Evolutionary conservation across 2,329 filamentous ascomycete species (phyloP), one percentile per base, ranked within the genome.

Genomic region (Gnomoniopsis smithogilvyi): DNA sequence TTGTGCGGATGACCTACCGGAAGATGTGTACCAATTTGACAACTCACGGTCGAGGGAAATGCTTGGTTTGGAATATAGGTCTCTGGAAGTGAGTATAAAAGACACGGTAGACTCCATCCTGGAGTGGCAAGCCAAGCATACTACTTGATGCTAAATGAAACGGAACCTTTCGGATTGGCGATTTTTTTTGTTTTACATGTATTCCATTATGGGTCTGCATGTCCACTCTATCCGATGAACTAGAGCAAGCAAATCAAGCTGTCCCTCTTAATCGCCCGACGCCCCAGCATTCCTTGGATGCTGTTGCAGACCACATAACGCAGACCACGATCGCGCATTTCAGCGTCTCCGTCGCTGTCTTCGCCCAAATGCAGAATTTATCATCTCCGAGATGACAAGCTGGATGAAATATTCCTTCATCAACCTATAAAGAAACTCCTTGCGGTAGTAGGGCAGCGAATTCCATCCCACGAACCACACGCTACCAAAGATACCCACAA

Each of bases 61-160:
- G 0, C 65, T 91, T 50, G 85, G 85, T 0, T 64, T 90, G 24
- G 76, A 85, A 66, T 90, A 85, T 67, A 82, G 69, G 60, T 70
- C 72, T 0, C 72, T 91, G 46, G 80, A 88, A 67, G 73, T 84
- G 67, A 82, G 78, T 53, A 79, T 90, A 56, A 71, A 76, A 21
- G 87, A 89, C 71, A 81, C 84, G 6, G 83, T 88, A 0, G 61
- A 63, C 59, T 76, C 73, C 11, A 72, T 77, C 24, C 43, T 76
- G 50, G 64, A 65, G 46, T 58, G 56, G 50, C 49, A 54, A 43
- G 17, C 7, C 3, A 49, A 21, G 41, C 50, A 41, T 49, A 14
- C 2, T 49, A 14, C 2, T 34, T 30, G 48, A n/a, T 10, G 24
- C 26, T 34, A 34, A 21, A 22, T 17, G 14, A n/a, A n/a, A 30